Evolutionary conservation across 768 basidiomycete genomes (phyloP), one percentile per base, ranked within the genome.

Genomic region (Lenzites betulinus): DNA sequence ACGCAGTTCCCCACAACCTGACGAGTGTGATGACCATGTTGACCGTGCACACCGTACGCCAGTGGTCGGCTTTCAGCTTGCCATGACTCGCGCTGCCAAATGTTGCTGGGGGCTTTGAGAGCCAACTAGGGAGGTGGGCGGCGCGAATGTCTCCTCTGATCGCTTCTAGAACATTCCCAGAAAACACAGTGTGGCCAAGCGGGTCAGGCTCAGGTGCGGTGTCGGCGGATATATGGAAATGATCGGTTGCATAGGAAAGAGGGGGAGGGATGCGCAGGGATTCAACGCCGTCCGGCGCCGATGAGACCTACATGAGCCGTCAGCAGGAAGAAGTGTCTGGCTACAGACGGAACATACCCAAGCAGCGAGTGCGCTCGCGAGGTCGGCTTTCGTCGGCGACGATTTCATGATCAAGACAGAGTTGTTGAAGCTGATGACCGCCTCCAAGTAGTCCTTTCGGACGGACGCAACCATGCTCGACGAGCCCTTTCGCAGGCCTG

Each of bases 11-110:
- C 78, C 78, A 79, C 0, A 79, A 66, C 2, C 73, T 65, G 18
- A 70, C 66, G 1, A 79, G 64, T 0, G 77, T 75, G n/a, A 75
- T 65, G 3, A 73, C 73, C n/a, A 79, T 65, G 53, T 77, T 68
- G n/a, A 77, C 53, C 0, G 69, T 67, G 18, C 73, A 71, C 2
- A 76, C 60, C 0, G 68, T 69, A 13, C 69, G 66, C 78, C 77
- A 81, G 41, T 63, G 41, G 36, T 67, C 65, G 1, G 69, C 69
- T n/a, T 59, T 69, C 11, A 66, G 64, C 15, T 59, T 68, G 7
- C 69, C 69, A 15, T 54, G 62, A 1, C n/a, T 42, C 12, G 41
- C 33, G 12, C 28, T 56, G 2, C 67, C 69, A 22, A 64, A 42
- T 18, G 65, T 58, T 9, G n/a, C 12, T 5, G 67, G 65, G 25